Evolutionary conservation across 352 stramenopile genomes (phyloP), one percentile per base, ranked within the genome.

Genomic region (Globisporangium middletonii): DNA sequence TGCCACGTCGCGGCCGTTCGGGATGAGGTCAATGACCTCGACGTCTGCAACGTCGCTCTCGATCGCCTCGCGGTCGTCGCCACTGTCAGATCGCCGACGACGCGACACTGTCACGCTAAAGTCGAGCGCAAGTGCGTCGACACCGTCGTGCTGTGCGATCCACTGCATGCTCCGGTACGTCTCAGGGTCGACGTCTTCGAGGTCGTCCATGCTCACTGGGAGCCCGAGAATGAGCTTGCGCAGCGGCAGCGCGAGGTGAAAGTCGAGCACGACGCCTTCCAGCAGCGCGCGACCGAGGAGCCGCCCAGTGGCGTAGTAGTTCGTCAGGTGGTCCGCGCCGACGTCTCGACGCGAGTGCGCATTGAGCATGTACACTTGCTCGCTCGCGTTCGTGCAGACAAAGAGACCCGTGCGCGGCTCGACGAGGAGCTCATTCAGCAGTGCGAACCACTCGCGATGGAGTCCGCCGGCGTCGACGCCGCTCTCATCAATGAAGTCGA

Each of bases 161-260:
- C 83, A 94, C 51, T 54, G 62, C 57, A 94, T 65, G 49, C 73
- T 90, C 50, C 69, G 66, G 60, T 77, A 86, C 11, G 72, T 63
- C 23, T 85, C 78, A 0, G 79, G 72, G 52, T 92, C 77, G n/a
- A 83, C 73, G 54, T 86, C 81, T 68, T 97, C 85, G 6, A 99
- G 69, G 72, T 99, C 96, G 23, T 89, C 77, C 28, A 99, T 89
- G 15, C 81, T 91, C 50, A 99, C 75, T 4, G 97, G 97, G 56
- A 93, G 97, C 0, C 91, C 95, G 16, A 98, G 70, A 35, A 99
- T 89, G 60, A 99, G 88, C 75, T 99, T 99, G 68, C 99, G 97
- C 42, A 99, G 69, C 30, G 97, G 91, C 18, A 95, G 71, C 2
- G 94, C 89, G 67, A 99, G 81, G 64, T 99, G 96, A 45, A 96